A percentile compares a stretch with the other conserved stretches of the same genome.
Conservation (phyloP, 2,329 filamentous ascomycete species). For the Colletotrichum sp. region DNA sequence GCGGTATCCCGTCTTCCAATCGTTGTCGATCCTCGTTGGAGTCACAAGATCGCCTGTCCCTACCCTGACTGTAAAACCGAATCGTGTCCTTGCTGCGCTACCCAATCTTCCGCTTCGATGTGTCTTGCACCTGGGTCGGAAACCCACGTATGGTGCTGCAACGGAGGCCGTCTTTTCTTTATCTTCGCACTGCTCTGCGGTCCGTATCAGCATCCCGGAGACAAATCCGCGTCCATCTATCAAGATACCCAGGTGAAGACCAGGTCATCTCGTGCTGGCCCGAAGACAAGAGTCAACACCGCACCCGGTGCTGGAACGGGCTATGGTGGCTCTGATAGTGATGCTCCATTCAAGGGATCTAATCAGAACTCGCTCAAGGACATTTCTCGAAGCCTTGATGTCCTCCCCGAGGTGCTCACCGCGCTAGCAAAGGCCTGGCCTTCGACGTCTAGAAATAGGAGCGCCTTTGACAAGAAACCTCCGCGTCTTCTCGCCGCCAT, state of each 20-base stretch:
- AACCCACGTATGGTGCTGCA: slow-evolving; percentile 30
- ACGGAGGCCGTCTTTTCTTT: slow-evolving; percentile 26
- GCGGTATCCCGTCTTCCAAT: neutral
- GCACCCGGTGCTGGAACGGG: neutral
- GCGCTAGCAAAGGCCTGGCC: neutral
- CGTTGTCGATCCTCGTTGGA: neutral
- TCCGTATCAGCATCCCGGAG: neutral
- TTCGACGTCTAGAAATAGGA: neutral
- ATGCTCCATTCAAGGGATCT: neutral
- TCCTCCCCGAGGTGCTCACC: neutral
- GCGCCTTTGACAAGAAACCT: slow-evolving; percentile 1
- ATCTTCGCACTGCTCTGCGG: slow-evolving; percentile 3
- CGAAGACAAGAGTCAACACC: neutral
- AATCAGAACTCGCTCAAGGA: neutral
- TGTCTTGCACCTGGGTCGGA: neutral
- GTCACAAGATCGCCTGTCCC: neutral
- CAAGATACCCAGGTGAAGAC: neutral
- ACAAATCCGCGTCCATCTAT: neutral
- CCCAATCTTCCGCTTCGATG: neutral
- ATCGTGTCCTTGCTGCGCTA: neutral
- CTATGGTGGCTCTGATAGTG: neutral
- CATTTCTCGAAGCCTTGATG: neutral
- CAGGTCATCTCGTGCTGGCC: neutral
- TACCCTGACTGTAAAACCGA: neutral
- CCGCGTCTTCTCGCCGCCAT: slow-evolving; percentile 14